Evolutionary conservation across 1,284 basidiomycete genomes (phyloP), one percentile per base, ranked within the genome.

Genomic region (Ustilago bromivora): DNA sequence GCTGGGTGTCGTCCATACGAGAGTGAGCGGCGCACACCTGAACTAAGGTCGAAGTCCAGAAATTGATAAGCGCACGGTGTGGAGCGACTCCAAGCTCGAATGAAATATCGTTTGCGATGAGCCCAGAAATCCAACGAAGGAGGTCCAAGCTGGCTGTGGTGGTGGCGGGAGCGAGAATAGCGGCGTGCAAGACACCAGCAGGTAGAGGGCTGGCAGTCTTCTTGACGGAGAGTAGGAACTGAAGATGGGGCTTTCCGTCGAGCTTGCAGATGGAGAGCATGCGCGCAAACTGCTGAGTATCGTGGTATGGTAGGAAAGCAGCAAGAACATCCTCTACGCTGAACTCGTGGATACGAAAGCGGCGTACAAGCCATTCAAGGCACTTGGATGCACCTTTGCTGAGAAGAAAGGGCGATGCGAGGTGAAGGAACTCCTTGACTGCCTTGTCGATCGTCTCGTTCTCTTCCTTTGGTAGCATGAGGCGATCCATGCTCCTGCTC

Each of bases 291-390:
- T 98, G 95, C 0, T 93, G 92, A 2, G 96, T 94, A 79, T 95
- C 94, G 83, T 98, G 95, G 85, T 96, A 98, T 0, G 97, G 97
- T 34, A 98, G 87, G 87, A 98, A 98, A 19, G 94, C 88, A 13
- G 91, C 88, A 7, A 99, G 89, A 23, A 96, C 82, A n/a, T 90
- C 89, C 55, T 92, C 89, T 47, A 95, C 89, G 82, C 98, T 97
- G 88, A 98, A 95, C 85, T 98, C 95, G 85, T 98, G 91, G 43
- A 98, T 91, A 83, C 96, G 96, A 87, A 98, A 98, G 65, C 95
- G 89, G 76, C 94, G 89, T 4, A 99, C 94, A 31, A 99, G 90
- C 96, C 96, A 99, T 85, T 99, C 96, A 38, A 99, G 85, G n/a
- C 94, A 91, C 86, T 93, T 95, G 46, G 92, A 92, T 0, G 94